These are phyloP conservation scores for Dalechampia spathulata DNA, from an alignment of 441 rosid species.

Conservation along the genomic window DNA sequence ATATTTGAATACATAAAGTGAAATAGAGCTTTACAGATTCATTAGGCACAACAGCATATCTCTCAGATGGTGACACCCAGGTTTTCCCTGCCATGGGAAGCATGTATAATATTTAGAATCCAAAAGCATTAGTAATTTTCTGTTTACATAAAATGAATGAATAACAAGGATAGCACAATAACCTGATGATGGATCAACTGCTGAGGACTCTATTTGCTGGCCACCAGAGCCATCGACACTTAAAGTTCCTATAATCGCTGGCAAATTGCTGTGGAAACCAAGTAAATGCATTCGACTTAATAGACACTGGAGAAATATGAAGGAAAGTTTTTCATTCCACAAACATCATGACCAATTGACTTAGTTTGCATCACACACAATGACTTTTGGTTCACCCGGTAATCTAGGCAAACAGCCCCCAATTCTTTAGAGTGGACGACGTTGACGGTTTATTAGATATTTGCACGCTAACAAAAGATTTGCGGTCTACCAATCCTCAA, in stretches of 20 bases:
- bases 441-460: background rate
- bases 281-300: conserved; percentile 3
- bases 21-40: conserved; percentile 52
- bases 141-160: background rate
- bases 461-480: background rate
- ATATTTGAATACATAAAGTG: too few relatives aligned
- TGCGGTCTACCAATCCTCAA: background rate
- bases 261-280: conserved; percentile 46
- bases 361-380: too few relatives aligned
- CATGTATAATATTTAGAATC: background rate
- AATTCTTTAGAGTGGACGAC: background rate
- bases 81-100: conserved; percentile 50
- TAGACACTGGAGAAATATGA: background rate
- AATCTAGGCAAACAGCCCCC: background rate
- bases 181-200: conserved; percentile 69
- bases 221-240: conserved; percentile 84
- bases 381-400: background rate
- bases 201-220: conserved; percentile 63
- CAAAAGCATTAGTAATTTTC: background rate
- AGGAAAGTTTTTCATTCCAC: too few relatives aligned
- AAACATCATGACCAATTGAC: too few relatives aligned
- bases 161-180: conserved; percentile 4
- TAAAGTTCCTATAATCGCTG: conserved; percentile 64
- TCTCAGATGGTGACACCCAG: conserved; percentile 82
- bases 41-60: conserved; percentile 91